Evolutionary conservation across 140 eudicot genomes (phyloP).

Genomic region (Cichorium intybus): DNA sequence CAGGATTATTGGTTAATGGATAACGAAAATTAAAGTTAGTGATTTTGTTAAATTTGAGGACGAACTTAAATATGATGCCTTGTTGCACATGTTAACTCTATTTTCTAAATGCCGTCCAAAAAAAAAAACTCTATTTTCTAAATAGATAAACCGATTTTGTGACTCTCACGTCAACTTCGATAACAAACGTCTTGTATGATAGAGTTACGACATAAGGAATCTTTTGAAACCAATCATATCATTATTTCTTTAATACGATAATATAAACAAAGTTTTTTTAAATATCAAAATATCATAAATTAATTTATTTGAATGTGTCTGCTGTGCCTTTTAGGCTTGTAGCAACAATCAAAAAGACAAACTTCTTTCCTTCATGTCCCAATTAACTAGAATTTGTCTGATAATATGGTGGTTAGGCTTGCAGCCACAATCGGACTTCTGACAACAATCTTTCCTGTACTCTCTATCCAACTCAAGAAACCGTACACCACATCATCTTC

Average conservation of each 20-base stretch:
- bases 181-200: neutral
- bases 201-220: slow-evolving; percentile 22
- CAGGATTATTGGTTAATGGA: too few species aligned
- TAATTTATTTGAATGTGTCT: slow-evolving; percentile 8
- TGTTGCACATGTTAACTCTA: too few species aligned
- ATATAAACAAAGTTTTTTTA: neutral
- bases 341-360: slow-evolving; percentile 30
- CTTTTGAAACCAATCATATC: slow-evolving; percentile 28
- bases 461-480: slow-evolving; percentile 62
- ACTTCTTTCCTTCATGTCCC: neutral
- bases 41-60: too few species aligned
- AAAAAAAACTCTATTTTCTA: too few species aligned
- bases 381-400: neutral
- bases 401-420: slow-evolving; percentile 1
- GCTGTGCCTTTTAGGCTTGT: slow-evolving; percentile 31
- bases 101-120: too few species aligned
- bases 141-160: neutral
- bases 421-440: slow-evolving; percentile 74
- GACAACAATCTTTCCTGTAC: slow-evolving; percentile 40
- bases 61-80: too few species aligned
- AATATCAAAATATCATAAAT: neutral
- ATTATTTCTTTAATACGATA: neutral
- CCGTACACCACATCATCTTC: slow-evolving; percentile 40
- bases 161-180: neutral
- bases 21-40: too few species aligned